phyloP scores from a whole-genome alignment of 2,329 filamentous ascomycete species.

The Colletotrichum sp. region DNA sequence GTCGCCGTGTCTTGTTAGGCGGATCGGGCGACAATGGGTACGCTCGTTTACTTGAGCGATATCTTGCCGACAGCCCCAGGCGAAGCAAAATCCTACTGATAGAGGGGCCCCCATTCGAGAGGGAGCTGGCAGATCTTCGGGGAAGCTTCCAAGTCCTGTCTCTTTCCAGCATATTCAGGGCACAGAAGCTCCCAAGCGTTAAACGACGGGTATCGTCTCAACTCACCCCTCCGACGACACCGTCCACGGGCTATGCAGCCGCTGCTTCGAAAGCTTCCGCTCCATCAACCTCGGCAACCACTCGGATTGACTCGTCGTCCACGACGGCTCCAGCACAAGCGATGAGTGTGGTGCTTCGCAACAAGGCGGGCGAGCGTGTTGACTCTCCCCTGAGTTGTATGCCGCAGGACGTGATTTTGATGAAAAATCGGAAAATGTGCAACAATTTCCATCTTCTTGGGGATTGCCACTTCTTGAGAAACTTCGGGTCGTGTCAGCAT shows the following conservation, averaged over 20 bases:
- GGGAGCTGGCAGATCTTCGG: slow-evolving; percentile 36
- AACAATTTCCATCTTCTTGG: slow-evolving; percentile 36
- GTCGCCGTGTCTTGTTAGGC: slow-evolving; percentile 44
- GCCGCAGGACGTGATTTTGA: slow-evolving; percentile 19
- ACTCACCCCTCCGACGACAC: slow-evolving; percentile 25
- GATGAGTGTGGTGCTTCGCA: slow-evolving; percentile 18
- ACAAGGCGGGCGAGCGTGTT: slow-evolving; percentile 30
- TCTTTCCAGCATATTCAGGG: slow-evolving; percentile 29
- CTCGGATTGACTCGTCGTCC: background rate
- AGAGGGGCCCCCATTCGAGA: slow-evolving; percentile 41
- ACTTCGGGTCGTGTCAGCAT: slow-evolving; percentile 27
- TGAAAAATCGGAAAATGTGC: slow-evolving; percentile 36
- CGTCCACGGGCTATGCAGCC: slow-evolving; percentile 22
- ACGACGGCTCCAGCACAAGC: background rate
- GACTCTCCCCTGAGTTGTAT: slow-evolving; percentile 28
- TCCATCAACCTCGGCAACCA: background rate
- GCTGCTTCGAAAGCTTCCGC: slow-evolving; percentile 9
- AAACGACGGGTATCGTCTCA: slow-evolving; percentile 24
- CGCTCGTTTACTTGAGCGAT: slow-evolving; percentile 40
- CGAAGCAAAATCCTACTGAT: slow-evolving; percentile 39
- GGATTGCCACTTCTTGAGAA: slow-evolving; percentile 14
- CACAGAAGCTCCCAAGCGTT: slow-evolving; percentile 26
- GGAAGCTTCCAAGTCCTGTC: slow-evolving; percentile 28
- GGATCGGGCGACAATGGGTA: slow-evolving; percentile 47
- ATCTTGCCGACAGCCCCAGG: slow-evolving; percentile 27